Evolutionary conservation across 352 stramenopile genomes (phyloP).

Genomic region (Plasmopara muralis): DNA sequence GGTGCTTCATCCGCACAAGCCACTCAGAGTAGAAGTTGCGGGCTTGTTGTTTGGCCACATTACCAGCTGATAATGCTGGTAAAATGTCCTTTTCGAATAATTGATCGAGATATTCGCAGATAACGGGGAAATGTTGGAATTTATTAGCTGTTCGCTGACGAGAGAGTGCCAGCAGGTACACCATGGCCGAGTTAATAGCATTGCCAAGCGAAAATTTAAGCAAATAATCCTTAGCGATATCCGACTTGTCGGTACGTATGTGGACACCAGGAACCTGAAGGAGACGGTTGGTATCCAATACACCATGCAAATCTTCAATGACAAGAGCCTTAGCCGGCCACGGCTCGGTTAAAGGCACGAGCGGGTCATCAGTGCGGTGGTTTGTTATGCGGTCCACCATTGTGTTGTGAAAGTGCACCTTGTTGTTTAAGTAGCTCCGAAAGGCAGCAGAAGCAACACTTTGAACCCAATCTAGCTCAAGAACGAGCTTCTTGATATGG

Average conservation of each 20-base stretch:
- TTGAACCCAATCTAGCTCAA: conserved; percentile 14
- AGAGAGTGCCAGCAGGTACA: conserved; percentile 68
- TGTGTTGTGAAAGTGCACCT: conserved; percentile 77
- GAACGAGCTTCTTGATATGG: conserved; percentile 40
- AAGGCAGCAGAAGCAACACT: conserved; percentile 22
- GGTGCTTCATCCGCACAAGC: conserved; percentile 75
- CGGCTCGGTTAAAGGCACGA: conserved; percentile 62
- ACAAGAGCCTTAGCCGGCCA: conserved; percentile 58
- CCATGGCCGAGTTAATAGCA: conserved; percentile 88
- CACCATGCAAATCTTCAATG: conserved; percentile 54
- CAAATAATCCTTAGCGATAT: conserved; percentile 75
- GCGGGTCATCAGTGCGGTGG: conserved; percentile 32
- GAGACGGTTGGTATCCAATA: conserved; percentile 28
- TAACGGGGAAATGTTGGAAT: conserved; percentile 15
- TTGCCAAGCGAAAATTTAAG: conserved; percentile 91
- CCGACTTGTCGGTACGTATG: conserved; percentile 24
- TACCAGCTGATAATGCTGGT: conserved; percentile 31
- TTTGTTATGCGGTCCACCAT: conserved; percentile 80
- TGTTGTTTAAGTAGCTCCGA: conserved; percentile 26
- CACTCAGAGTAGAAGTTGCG: conserved; percentile 74
- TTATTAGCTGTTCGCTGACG: conserved; percentile 19
- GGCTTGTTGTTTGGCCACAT: conserved; percentile 27
- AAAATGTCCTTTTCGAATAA: conserved; percentile 81
- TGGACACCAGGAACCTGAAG: conserved; percentile 38
- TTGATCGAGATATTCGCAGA: conserved; percentile 71